phyloP scores from a whole-genome alignment of 1,284 basidiomycete genomes.

The Pterulicium gracile region DNA sequence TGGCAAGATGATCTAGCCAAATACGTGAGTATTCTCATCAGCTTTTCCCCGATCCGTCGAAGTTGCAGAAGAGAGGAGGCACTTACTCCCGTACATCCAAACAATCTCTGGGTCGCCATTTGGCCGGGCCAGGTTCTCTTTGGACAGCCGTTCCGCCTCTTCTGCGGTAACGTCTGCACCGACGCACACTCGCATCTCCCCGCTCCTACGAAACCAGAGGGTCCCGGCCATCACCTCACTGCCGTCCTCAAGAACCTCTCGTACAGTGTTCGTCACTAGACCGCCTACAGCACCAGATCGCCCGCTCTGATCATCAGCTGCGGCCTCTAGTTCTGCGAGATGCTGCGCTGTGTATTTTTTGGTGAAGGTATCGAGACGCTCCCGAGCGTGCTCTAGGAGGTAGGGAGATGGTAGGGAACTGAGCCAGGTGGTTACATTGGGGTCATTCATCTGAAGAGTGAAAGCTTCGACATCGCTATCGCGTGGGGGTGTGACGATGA shows the following conservation, averaged over 20 bases:
- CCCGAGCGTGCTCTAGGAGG: not conserved
- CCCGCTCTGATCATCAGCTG: not conserved
- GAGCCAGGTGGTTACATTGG: not conserved
- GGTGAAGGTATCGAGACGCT: too few species aligned
- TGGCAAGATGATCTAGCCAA: slow-evolving; percentile 20
- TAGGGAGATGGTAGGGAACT: not conserved
- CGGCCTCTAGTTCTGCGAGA: not conserved
- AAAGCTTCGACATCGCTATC: not conserved
- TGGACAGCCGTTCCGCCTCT: not conserved
- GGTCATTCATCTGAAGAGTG: not conserved
- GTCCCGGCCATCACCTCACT: not conserved
- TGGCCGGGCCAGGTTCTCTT: not conserved
- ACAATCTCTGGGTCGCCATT: not conserved
- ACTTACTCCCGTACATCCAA: not conserved
- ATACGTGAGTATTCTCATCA: too few species aligned
- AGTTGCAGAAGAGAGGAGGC: too few species aligned
- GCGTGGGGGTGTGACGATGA: slow-evolving; percentile 2
- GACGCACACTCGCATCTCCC: not conserved
- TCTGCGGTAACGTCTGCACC: not conserved
- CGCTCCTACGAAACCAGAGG: not conserved
- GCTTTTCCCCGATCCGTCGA: too few species aligned
- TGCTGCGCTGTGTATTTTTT: not conserved
- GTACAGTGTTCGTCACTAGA: not conserved
- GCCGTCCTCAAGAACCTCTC: not conserved
- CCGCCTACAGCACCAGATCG: too few species aligned